Conservation (phyloP, 2,329 filamentous ascomycete species). For the Penicillium paneum region DNA sequence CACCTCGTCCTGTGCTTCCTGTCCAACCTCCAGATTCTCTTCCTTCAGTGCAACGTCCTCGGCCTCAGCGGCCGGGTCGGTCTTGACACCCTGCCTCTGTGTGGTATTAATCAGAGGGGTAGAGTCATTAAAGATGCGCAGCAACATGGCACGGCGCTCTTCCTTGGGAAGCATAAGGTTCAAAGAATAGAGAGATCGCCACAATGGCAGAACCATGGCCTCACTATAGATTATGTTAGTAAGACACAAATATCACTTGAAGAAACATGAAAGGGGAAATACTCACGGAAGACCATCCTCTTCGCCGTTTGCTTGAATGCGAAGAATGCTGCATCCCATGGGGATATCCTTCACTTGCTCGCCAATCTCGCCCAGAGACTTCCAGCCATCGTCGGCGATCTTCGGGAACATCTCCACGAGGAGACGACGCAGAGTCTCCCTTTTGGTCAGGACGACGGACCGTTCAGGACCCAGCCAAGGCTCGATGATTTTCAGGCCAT, state of each 20-base stretch:
- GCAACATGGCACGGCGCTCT: constrained; percentile 85
- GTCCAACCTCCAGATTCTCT: constrained; percentile 39
- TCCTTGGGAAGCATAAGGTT: constrained; percentile 99
- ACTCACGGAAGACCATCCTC: constrained; percentile 56
- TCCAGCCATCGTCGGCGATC: constrained; percentile 70
- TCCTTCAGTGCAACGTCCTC: constrained; percentile 39
- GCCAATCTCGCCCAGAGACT: constrained; percentile 80
- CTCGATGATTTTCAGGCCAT: constrained; percentile 86
- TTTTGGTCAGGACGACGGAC: constrained; percentile 69
- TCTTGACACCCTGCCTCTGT: constrained; percentile 24
- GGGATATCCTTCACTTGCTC: constrained; percentile 73
- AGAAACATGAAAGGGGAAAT: background rate
- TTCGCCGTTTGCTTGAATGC: constrained; percentile 69
- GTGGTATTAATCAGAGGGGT: constrained; percentile 70
- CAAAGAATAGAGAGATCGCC: constrained; percentile 86
- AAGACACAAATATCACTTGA: background rate
- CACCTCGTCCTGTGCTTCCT: constrained; percentile 42
- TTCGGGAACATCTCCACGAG: constrained; percentile 97
- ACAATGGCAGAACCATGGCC: constrained; percentile 83
- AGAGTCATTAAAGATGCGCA: constrained; percentile 86
- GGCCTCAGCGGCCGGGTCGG: constrained; percentile 22
- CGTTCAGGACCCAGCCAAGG: constrained; percentile 80
- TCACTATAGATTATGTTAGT: constrained; percentile 50
- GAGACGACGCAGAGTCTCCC: constrained; percentile 75
- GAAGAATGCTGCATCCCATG: constrained; percentile 89